phyloP scores from a whole-genome alignment of 2,329 filamentous ascomycete species.

The Neodidymelliopsis sp. region DNA sequence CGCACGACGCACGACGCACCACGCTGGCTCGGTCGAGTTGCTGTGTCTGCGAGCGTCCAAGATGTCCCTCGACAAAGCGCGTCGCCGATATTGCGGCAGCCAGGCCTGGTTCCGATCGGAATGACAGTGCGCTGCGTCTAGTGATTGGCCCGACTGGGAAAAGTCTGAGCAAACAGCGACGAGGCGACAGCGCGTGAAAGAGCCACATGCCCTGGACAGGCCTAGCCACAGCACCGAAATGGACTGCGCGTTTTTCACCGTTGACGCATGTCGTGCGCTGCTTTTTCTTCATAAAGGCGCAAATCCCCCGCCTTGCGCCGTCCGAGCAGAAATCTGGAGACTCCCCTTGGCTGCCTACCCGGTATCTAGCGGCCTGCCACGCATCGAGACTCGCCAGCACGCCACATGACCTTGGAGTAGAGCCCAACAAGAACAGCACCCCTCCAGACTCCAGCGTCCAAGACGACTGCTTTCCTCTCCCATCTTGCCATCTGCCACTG shows the following conservation, averaged over 20 bases:
- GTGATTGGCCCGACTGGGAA: slow-evolving; percentile 28
- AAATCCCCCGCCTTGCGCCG: slow-evolving; percentile 7
- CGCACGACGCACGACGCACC: slow-evolving; percentile 15
- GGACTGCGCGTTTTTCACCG: slow-evolving; percentile 13
- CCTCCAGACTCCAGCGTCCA: background rate
- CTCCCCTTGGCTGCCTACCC: no score
- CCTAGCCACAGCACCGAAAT: slow-evolving; percentile 20
- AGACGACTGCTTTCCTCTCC: background rate
- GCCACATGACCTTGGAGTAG: slow-evolving; percentile 11
- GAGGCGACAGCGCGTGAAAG: slow-evolving; percentile 14
- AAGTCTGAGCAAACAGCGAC: slow-evolving; percentile 18
- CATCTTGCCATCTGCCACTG: background rate
- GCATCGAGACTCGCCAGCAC: slow-evolving; percentile 3
- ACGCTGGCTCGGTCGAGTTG: slow-evolving; percentile 18
- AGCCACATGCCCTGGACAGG: slow-evolving; percentile 15
- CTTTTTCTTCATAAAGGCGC: slow-evolving; percentile 18
- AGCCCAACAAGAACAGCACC: slow-evolving; percentile 9
- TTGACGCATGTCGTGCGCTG: slow-evolving; percentile 20
- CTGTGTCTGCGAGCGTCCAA: slow-evolving; percentile 17
- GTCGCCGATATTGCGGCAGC: slow-evolving; percentile 13
- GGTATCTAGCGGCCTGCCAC: slow-evolving; percentile 3
- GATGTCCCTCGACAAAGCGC: slow-evolving; percentile 2
- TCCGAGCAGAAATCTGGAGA: slow-evolving; percentile 4
- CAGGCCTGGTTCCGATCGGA: slow-evolving; percentile 12
- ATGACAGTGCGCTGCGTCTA: slow-evolving; percentile 22